Evolutionary conservation across 345 rosid genomes (phyloP).

Genomic region (Acer negundo): DNA sequence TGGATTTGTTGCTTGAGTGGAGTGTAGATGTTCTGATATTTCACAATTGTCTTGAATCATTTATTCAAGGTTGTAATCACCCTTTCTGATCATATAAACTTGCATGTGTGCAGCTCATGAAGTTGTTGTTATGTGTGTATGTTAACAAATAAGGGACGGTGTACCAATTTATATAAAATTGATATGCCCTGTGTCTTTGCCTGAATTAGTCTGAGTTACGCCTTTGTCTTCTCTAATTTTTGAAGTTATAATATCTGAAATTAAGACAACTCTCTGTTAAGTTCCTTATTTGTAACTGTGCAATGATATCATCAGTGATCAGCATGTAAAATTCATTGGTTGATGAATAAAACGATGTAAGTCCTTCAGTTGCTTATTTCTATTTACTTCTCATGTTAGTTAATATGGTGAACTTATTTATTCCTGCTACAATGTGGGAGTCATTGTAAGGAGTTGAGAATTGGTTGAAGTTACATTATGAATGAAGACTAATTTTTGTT

Average conservation of each 20-base stretch:
- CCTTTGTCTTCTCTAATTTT: neutral
- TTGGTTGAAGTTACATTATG: neutral
- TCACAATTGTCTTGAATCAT: neutral
- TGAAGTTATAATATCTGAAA: neutral
- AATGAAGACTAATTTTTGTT: neutral
- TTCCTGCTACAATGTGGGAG: neutral
- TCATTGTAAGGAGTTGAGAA: neutral
- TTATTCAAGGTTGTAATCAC: neutral
- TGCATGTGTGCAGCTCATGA: neutral
- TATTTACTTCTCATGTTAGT: neutral
- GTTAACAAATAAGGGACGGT: neutral
- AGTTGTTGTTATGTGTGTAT: neutral
- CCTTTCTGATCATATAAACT: neutral
- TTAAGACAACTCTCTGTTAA: no score
- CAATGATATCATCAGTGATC: neutral
- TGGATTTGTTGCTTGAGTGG: neutral
- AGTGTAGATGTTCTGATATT: neutral
- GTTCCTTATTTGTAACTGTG: neutral
- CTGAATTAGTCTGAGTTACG: neutral
- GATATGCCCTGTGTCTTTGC: neutral
- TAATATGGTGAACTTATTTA: neutral
- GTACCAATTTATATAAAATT: neutral
- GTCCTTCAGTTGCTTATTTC: neutral
- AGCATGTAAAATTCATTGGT: neutral
- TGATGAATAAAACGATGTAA: neutral